Conservation (phyloP, 2,329 filamentous ascomycete species). For the Phaeoacremonium minimum region DNA sequence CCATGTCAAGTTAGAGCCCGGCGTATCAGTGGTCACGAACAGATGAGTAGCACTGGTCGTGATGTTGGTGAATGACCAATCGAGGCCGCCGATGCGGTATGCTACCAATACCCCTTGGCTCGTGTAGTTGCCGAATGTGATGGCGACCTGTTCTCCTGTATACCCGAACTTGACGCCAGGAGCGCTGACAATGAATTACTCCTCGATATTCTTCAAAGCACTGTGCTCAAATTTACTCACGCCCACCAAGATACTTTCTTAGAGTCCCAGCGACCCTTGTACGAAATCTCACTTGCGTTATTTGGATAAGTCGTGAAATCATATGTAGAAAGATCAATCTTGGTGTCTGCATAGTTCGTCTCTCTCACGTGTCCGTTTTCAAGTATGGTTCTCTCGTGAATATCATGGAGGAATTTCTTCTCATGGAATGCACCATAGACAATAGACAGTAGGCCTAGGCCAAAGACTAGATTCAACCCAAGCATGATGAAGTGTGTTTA, state of each 20-base stretch:
- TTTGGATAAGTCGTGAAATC: slow-evolving; percentile 41
- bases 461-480: too few relatives aligned
- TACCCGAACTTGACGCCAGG: slow-evolving; percentile 53
- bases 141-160: slow-evolving; percentile 45
- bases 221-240: slow-evolving; percentile 19
- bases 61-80: slow-evolving; percentile 59
- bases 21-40: slow-evolving; percentile 40
- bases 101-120: slow-evolving; percentile 45
- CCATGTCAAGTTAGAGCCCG: slow-evolving; percentile 36
- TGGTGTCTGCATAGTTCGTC: slow-evolving; percentile 35
- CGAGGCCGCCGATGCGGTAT: slow-evolving; percentile 53
- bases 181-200: slow-evolving; percentile 25
- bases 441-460: too few relatives aligned
- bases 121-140: slow-evolving; percentile 50
- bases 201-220: background rate
- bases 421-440: too few relatives aligned
- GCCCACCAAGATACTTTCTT: slow-evolving; percentile 55
- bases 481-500: too few relatives aligned
- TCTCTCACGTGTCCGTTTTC: slow-evolving; percentile 35
- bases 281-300: slow-evolving; percentile 49
- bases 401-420: too few relatives aligned
- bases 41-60: slow-evolving; percentile 52
- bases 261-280: slow-evolving; percentile 60
- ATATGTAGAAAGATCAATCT: slow-evolving; percentile 24
- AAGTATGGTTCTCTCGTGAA: slow-evolving; percentile 23